Conservation (phyloP, 306 rosid species). For the Ochetophila trinervis region DNA sequence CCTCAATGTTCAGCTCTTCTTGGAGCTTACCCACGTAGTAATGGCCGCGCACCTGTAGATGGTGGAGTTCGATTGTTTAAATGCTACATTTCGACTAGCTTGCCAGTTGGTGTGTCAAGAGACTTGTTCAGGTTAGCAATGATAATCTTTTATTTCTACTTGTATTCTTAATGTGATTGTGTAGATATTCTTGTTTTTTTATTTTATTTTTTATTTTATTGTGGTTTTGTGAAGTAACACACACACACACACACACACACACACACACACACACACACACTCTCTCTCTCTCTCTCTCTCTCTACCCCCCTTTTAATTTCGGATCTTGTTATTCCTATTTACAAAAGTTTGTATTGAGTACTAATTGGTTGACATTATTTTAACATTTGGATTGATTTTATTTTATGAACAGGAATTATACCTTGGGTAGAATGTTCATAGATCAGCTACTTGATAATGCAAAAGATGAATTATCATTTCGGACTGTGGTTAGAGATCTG, state of each 20-base stretch:
- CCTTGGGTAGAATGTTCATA: constrained; percentile 74
- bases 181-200: background rate
- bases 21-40: constrained; percentile 81
- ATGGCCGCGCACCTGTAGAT: constrained; percentile 57
- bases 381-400: background rate
- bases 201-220: too few species aligned
- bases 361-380: background rate
- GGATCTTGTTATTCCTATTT: background rate
- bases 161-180: background rate
- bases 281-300: background rate
- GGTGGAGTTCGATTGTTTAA: constrained; percentile 85
- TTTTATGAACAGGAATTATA: constrained; percentile 53
- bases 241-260: too few species aligned
- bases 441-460: constrained; percentile 71
- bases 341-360: constrained; percentile 20
- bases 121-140: constrained; percentile 73
- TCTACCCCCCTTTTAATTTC: constrained; percentile 2
- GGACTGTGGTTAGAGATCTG: constrained; percentile 76
- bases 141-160: background rate
- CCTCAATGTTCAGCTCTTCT: constrained; percentile 72
- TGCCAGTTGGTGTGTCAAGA: constrained; percentile 44
- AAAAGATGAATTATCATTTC: constrained; percentile 72
- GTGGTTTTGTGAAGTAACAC: background rate
- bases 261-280: too few species aligned
- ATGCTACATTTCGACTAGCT: constrained; percentile 65